phyloP scores from a whole-genome alignment of 2,329 filamentous ascomycete genomes.

The Dactylellina haptotyla region DNA sequence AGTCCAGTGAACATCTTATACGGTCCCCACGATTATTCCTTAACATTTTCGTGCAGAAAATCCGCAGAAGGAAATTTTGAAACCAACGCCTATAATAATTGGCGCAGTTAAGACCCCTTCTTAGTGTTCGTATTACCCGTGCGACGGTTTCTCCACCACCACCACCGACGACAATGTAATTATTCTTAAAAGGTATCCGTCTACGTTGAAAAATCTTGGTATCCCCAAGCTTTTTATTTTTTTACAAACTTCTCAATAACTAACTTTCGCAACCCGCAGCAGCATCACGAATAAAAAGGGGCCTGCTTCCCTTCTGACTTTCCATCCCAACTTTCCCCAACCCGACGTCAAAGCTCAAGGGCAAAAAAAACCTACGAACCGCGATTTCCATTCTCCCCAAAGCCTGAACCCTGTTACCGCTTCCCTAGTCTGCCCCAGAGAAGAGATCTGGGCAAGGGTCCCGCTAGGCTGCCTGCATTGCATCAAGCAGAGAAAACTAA shows the following conservation, averaged over 20 bases:
- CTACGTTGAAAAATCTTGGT: background rate
- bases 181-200: no score
- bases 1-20: background rate
- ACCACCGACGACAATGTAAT: no score
- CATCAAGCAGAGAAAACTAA: slow-evolving; percentile 22
- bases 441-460: background rate
- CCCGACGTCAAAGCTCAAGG: slow-evolving; percentile 11
- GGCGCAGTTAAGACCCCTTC: slow-evolving; percentile 7
- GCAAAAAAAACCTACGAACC: slow-evolving; percentile 20
- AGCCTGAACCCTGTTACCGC: slow-evolving; percentile 12
- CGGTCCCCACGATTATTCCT: slow-evolving; percentile 26
- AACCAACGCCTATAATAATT: slow-evolving; percentile 22
- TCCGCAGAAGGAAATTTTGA: slow-evolving; percentile 23
- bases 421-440: background rate
- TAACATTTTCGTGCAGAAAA: no score
- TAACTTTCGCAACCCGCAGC: background rate
- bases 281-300: background rate
- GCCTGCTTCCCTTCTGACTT: background rate
- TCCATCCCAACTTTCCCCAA: background rate
- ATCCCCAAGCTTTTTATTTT: background rate
- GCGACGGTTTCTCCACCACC: no score
- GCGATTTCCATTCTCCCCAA: slow-evolving; percentile 7
- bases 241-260: background rate
- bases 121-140: background rate
- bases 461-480: slow-evolving; percentile 30